Conservation (phyloP, 352 stramenopile species). For the Phytopythium oedochilum region DNA sequence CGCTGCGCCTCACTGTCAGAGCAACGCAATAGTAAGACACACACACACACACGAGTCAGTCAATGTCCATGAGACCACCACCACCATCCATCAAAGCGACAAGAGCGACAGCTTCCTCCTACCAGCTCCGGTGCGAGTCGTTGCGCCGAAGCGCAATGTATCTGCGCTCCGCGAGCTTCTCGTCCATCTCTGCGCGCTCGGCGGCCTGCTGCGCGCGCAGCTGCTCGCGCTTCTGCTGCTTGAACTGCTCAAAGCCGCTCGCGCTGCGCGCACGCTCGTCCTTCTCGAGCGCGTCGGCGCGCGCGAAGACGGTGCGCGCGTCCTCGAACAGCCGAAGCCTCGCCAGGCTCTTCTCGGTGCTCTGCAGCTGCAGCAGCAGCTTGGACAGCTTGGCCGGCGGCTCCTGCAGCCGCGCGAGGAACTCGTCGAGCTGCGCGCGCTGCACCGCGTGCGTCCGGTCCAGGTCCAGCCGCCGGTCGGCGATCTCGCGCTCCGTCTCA, state of each 20-base stretch:
- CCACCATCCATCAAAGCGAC: constrained; percentile 1
- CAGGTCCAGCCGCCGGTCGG: constrained; percentile 41
- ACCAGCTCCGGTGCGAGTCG: constrained; percentile 53
- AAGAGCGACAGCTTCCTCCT: constrained; percentile 2
- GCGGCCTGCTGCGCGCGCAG: constrained; percentile 49
- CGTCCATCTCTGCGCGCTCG: constrained; percentile 50
- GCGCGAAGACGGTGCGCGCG: constrained; percentile 61
- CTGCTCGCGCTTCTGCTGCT: constrained; percentile 46
- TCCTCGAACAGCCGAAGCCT: constrained; percentile 66
- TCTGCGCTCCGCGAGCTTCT: constrained; percentile 69
- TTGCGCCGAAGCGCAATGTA: constrained; percentile 61
- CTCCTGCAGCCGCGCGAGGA: constrained; percentile 46
- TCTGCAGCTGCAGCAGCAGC: constrained; percentile 64
- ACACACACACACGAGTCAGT: too few relatives aligned
- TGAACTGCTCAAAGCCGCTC: constrained; percentile 52
- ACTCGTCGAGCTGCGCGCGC: constrained; percentile 54
- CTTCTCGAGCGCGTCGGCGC: constrained; percentile 55
- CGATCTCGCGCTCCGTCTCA: constrained; percentile 37
- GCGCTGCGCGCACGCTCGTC: constrained; percentile 39
- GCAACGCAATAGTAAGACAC: too few relatives aligned
- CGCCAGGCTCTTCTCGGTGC: constrained; percentile 63
- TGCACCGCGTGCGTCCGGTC: constrained; percentile 59
- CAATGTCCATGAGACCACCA: too few relatives aligned
- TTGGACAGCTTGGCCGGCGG: constrained; percentile 67
- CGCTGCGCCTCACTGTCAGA: constrained; percentile 60